Conservation (phyloP, 352 stramenopile genomes). For the Phytophthora tubulina region DNA sequence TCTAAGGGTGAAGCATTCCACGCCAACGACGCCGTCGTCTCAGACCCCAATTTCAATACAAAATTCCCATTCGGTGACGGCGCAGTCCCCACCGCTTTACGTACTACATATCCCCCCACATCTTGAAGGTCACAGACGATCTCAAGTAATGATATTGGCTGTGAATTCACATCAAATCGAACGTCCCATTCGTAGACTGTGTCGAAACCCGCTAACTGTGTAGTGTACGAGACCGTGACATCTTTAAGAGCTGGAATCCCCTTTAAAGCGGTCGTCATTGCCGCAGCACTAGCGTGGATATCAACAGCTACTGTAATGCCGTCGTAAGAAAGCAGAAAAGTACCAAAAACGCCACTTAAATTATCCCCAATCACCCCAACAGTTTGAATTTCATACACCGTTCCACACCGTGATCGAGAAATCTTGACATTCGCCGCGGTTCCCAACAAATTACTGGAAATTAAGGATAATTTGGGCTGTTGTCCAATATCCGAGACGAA, state of each 20-base stretch:
- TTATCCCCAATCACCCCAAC: not conserved
- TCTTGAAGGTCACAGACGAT: not conserved
- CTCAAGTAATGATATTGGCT: not conserved
- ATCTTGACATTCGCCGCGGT: not conserved
- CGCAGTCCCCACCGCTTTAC: constrained; percentile 12
- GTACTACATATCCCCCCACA: not conserved
- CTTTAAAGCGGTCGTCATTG: not conserved
- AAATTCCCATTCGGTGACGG: constrained; percentile 17
- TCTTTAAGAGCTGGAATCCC: not conserved
- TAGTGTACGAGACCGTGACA: not conserved
- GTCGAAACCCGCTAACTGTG: not conserved
- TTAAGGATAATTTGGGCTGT: not conserved
- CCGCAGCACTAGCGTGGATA: not conserved
- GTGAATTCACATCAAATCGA: not conserved
- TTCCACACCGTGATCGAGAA: not conserved
- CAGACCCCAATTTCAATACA: constrained; percentile 6
- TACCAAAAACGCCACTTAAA: not conserved
- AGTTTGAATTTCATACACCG: not conserved
- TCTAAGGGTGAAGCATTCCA: constrained; percentile 25
- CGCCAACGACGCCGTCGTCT: constrained; percentile 32
- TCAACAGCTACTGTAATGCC: not conserved
- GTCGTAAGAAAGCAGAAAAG: not conserved
- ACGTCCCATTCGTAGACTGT: constrained; percentile 7
- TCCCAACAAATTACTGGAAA: not conserved
- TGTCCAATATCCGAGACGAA: constrained; percentile 1